Evolutionary conservation across 306 rosid species (phyloP).

Genomic region (Quercus glauca): DNA sequence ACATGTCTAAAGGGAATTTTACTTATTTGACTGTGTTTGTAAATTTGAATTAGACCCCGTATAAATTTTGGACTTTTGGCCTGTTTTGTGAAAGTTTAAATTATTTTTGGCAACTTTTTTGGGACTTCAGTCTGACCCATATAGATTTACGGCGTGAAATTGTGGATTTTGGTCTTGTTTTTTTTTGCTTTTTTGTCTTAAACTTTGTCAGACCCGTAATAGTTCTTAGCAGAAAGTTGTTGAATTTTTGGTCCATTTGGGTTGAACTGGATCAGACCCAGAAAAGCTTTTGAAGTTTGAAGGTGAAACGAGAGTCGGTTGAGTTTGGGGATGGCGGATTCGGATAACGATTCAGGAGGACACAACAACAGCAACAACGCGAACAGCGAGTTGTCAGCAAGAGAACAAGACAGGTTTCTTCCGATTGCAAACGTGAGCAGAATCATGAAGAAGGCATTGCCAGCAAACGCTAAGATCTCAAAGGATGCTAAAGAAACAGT

Average conservation of each 20-base stretch:
- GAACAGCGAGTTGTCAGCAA: conserved; percentile 38
- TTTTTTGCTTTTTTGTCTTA: not conserved
- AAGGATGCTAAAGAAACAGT: conserved; percentile 71
- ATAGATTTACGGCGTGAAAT: not conserved
- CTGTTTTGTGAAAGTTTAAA: not conserved
- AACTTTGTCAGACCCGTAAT: not conserved
- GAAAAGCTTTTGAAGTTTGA: not conserved
- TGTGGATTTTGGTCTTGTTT: not conserved
- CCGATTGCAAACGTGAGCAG: conserved; percentile 80
- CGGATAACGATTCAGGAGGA: conserved; percentile 73
- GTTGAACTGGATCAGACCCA: not conserved
- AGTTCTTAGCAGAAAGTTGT: not conserved
- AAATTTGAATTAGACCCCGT: not conserved
- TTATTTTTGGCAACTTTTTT: not conserved
- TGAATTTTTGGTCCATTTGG: not conserved
- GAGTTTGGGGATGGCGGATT: conserved; percentile 52
- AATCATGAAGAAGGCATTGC: conserved; percentile 71
- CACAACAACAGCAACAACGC: conserved; percentile 32
- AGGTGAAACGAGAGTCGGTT: not conserved
- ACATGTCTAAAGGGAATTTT: not conserved
- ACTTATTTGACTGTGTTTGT: not conserved
- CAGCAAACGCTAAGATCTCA: conserved; percentile 73
- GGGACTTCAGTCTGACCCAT: not conserved
- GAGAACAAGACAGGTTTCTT: conserved; percentile 60
- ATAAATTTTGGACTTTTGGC: not conserved